Evolutionary conservation across 805 yeast species (phyloP).

Genomic region (Wickerhamomyces strasburgensis): DNA sequence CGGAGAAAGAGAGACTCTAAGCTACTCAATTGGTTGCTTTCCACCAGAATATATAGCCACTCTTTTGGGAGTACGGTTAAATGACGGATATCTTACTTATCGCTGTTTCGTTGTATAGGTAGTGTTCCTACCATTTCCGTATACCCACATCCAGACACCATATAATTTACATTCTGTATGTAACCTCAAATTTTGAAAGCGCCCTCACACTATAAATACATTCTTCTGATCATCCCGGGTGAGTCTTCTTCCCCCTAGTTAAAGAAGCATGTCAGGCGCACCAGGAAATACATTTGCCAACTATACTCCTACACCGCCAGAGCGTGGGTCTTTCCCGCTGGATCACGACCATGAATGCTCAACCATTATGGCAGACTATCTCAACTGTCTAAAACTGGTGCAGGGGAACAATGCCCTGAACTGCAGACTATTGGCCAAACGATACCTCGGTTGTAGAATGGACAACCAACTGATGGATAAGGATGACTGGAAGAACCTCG

Average conservation of each 20-base stretch:
- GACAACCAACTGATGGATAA: conserved; percentile 60
- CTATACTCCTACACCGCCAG: conserved; percentile 88
- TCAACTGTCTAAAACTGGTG: conserved; percentile 73
- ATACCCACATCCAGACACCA: too few species aligned
- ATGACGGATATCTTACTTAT: too few species aligned
- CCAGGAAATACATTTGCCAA: conserved; percentile 40
- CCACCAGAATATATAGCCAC: too few species aligned
- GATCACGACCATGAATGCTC: conserved; percentile 88
- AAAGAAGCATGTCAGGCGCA: conserved; percentile 13
- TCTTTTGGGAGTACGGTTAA: too few species aligned
- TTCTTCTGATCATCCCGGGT: too few species aligned
- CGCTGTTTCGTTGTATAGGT: too few species aligned
- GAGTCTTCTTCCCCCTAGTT: not conserved
- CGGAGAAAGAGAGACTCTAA: too few species aligned
- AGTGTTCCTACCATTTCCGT: too few species aligned
- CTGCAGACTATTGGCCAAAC: conserved; percentile 79
- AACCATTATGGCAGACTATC: conserved; percentile 65
- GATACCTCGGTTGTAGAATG: conserved; percentile 85
- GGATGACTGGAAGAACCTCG: conserved; percentile 57
- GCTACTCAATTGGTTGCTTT: too few species aligned
- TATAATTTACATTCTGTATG: too few species aligned
- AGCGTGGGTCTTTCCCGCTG: conserved; percentile 91
- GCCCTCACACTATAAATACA: too few species aligned
- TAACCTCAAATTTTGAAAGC: too few species aligned
- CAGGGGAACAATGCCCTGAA: conserved; percentile 85